Base-by-base conservation (phyloP, 116 monocot genomes). In the Thalassia testudinum region DNA sequence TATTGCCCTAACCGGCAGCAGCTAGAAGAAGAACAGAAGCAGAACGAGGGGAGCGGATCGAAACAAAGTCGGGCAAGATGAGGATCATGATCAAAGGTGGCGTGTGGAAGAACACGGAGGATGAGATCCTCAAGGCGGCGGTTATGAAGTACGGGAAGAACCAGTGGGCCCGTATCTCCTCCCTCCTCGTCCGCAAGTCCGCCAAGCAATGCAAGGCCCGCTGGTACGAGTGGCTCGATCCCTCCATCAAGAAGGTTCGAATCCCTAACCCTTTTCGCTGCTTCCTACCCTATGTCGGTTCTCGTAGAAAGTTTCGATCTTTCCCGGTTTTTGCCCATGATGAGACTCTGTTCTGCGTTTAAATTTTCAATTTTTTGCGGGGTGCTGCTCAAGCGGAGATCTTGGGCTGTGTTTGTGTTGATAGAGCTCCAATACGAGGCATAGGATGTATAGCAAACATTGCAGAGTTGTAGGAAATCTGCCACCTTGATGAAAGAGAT, bases 71-170 rank as follows among this genome's bases (percentile, higher is more conserved):
- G 24, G 67, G 27, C 70, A 93, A 78, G 81, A 93, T 93, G 93
- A 93, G 87, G 93, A 93, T 93, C 50, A 87, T 93, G 93, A 93
- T 93, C 55, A 93, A 93, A 61, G 93, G 93, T 7, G 93, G 93
- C 29, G 93, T 93, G 53, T 93, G 93, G 93, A 93, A 93, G 81
- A 93, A 93, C 73, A 93, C 93, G 27, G 92, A 93, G 72, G 93
- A 93, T 68, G 93, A 93, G 71, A 87, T 87, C 73, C 93, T 93
- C 57, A 93, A 86, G 58, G 92, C 92, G 30, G 92, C 92, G 60
- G 92, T 92, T 37, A 92, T 92, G 92, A 92, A 92, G 54, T 92
- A 93, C 54, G 93, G 93, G 21, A 93, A 93, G 76, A 93, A 93
- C 49, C 93, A 93, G 70, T 93, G 93, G 93, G 93, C 93, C 25